A percentile compares a stretch with the other conserved stretches of the same genome.
Evolutionary conservation across 2,329 filamentous ascomycete species (phyloP).

Genomic region (Stagonosporopsis rhizophila): DNA sequence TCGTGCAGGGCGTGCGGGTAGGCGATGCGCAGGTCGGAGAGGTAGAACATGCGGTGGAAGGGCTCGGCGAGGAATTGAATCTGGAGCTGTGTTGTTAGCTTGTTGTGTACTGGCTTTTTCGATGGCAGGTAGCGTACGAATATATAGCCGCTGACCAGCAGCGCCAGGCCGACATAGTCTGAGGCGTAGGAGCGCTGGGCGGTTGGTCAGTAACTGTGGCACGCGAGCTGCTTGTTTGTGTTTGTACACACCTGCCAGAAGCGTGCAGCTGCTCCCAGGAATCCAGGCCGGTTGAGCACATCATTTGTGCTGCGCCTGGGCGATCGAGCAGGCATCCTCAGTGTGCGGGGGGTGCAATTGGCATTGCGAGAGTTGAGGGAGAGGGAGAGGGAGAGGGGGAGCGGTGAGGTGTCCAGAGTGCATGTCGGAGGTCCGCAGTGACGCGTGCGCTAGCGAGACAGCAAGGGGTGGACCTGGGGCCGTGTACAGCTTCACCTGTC

Average conservation of each 20-base stretch:
- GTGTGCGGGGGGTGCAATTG: constrained; percentile 26
- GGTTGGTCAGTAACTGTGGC: constrained; percentile 4
- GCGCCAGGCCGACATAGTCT: constrained; percentile 81
- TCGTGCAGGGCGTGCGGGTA: constrained; percentile 87
- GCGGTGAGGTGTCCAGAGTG: constrained; percentile 10
- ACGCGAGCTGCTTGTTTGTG: not conserved
- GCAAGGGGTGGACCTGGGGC: not conserved
- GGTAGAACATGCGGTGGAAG: constrained; percentile 92
- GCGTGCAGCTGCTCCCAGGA: constrained; percentile 57
- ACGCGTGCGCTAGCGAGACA: constrained; percentile 10
- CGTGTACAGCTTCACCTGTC: no score
- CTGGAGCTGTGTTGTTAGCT: constrained; percentile 49
- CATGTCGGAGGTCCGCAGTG: constrained; percentile 33
- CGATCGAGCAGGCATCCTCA: constrained; percentile 41
- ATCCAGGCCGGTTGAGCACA: constrained; percentile 46
- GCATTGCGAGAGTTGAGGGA: constrained; percentile 18
- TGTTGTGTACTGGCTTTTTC: not conserved
- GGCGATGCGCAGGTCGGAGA: constrained; percentile 83
- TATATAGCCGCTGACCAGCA: constrained; percentile 73
- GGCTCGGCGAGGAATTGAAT: constrained; percentile 76
- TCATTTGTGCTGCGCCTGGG: constrained; percentile 34
- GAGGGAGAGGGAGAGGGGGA: no score
- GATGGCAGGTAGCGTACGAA: constrained; percentile 53
- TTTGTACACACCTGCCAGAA: constrained; percentile 55
- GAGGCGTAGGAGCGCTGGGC: constrained; percentile 79